phyloP scores from a whole-genome alignment of 257 asterid genomes.

The Echites panduratus region DNA sequence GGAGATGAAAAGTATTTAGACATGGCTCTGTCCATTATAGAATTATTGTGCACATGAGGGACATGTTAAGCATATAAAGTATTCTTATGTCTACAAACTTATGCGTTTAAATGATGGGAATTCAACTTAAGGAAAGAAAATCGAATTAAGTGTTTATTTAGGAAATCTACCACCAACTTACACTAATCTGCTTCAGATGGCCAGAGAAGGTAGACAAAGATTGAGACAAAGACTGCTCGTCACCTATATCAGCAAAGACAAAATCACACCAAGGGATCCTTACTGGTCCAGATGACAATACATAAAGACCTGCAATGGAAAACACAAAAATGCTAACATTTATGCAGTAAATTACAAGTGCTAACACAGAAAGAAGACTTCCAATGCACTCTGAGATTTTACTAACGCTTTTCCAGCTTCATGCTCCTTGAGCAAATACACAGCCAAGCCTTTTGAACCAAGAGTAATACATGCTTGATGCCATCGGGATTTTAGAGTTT shows the following conservation, averaged over 20 bases:
- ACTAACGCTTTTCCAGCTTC: background rate
- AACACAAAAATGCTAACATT: conserved; percentile 8
- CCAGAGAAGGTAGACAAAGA: conserved; percentile 97
- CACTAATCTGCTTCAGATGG: conserved; percentile 94
- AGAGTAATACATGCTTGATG: background rate
- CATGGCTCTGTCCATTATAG: too few species aligned
- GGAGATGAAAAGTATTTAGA: too few species aligned
- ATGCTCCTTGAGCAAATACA: background rate
- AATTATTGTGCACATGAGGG: background rate
- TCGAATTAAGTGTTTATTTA: background rate
- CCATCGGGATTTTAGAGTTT: too few species aligned
- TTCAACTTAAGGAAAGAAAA: background rate
- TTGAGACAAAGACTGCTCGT: conserved; percentile 92
- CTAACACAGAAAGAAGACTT: background rate
- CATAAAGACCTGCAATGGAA: conserved; percentile 68
- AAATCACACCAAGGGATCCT: conserved; percentile 94
- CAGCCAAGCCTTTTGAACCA: conserved; percentile 1
- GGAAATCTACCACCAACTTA: conserved; percentile 38
- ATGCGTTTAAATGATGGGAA: background rate
- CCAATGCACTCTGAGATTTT: background rate
- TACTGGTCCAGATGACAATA: conserved; percentile 86
- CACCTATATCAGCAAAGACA: conserved; percentile 97
- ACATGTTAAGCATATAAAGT: too few species aligned
- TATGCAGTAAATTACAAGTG: background rate
- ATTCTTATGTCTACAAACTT: too few species aligned